Evolutionary conservation across 164 flowering plant genomes (phyloP).

Genomic region (Vitis rotundifolia): DNA sequence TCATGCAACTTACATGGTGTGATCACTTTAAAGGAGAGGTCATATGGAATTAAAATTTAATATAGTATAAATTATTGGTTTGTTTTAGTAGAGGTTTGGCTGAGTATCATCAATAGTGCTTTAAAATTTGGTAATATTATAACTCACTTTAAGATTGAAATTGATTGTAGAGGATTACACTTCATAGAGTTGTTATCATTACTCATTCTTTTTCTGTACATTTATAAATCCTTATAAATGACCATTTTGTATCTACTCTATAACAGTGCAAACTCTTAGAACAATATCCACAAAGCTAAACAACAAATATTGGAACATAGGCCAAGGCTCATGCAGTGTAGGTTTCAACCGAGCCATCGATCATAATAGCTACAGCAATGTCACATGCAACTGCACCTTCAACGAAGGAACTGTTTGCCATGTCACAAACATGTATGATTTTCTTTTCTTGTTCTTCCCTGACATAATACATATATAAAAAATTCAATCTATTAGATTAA

Average conservation of each 20-base stretch:
- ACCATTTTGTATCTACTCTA: not conserved
- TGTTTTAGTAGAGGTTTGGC: no score
- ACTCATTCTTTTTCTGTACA: not conserved
- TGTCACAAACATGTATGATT: slow-evolving; percentile 31
- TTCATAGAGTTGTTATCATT: no score
- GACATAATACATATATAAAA: not conserved
- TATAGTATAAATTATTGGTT: no score
- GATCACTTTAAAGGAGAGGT: no score
- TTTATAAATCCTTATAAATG: not conserved
- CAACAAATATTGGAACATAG: slow-evolving; percentile 23
- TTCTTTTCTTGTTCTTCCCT: not conserved
- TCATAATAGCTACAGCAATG: slow-evolving; percentile 8
- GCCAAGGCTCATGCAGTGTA: slow-evolving; percentile 22
- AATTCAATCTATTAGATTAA: no score
- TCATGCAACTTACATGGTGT: no score
- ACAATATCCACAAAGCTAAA: slow-evolving; percentile 30
- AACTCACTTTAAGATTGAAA: no score
- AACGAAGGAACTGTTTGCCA: slow-evolving; percentile 34
- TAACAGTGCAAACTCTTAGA: slow-evolving; percentile 33
- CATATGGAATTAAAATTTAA: no score
- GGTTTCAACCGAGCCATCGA: not conserved
- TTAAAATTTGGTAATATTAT: no score
- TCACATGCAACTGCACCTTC: slow-evolving; percentile 43
- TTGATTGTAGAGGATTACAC: no score
- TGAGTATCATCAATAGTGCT: no score